Conservation (phyloP, 176 grass and related monocot genomes). For the Microstegium vimineum region DNA sequence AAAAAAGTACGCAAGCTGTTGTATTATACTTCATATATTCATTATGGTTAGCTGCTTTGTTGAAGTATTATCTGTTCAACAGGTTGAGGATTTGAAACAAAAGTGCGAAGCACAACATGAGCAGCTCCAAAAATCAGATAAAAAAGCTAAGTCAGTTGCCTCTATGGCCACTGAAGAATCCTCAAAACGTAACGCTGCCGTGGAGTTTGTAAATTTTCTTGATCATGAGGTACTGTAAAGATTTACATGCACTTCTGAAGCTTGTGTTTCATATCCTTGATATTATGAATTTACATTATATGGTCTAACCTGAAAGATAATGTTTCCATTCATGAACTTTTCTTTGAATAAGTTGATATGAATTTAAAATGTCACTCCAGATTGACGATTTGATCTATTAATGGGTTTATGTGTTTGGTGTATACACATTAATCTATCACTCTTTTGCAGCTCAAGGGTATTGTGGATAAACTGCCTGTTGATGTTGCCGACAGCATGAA, state of each 20-base stretch:
- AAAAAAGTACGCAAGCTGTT: constrained; percentile 23
- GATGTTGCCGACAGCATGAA: constrained; percentile 44
- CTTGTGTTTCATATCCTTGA: neutral
- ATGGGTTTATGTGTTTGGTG: neutral
- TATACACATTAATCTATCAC: neutral
- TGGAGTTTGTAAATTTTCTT: constrained; percentile 58
- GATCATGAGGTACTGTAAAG: constrained; percentile 44
- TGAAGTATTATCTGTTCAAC: constrained; percentile 6
- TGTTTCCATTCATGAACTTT: neutral
- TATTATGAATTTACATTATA: neutral
- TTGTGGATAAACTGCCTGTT: constrained; percentile 46
- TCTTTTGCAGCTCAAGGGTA: constrained; percentile 50
- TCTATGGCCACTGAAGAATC: constrained; percentile 47
- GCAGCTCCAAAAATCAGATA: constrained; percentile 44
- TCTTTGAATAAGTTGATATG: neutral
- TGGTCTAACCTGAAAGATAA: neutral
- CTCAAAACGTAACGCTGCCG: constrained; percentile 35
- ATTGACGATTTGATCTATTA: neutral
- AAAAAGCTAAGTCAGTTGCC: constrained; percentile 31
- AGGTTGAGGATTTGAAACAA: constrained; percentile 56
- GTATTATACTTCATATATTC: neutral
- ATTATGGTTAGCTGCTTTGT: neutral
- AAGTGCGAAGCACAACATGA: constrained; percentile 56
- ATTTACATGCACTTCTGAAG: neutral
- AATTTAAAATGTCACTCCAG: neutral